Evolutionary conservation across 2,329 filamentous ascomycete species (phyloP).

Genomic region (Fusarium euwallaceae): DNA sequence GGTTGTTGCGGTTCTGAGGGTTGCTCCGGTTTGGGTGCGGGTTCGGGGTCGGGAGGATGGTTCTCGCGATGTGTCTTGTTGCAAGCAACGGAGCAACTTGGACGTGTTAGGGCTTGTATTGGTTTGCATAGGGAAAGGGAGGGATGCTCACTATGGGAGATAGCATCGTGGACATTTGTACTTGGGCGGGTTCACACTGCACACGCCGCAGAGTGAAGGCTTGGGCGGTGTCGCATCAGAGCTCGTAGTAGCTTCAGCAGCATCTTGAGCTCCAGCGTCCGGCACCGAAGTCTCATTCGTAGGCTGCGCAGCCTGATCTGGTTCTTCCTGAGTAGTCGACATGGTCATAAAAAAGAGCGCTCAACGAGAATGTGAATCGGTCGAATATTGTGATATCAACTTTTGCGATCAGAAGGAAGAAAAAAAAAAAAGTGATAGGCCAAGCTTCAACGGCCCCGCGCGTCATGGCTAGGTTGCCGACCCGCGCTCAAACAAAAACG

Average conservation of each 20-base stretch:
- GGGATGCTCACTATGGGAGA: slow-evolving; percentile 66
- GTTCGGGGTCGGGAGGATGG: slow-evolving; percentile 59
- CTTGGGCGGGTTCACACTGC: slow-evolving; percentile 64
- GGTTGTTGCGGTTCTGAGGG: slow-evolving; percentile 6
- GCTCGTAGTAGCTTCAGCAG: neutral
- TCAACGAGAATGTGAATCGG: neutral
- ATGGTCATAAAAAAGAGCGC: slow-evolving; percentile 12
- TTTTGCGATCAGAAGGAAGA: neutral
- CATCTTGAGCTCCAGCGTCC: neutral
- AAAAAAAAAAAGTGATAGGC: neutral
- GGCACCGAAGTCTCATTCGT: slow-evolving; percentile 5
- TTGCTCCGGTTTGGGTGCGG: slow-evolving; percentile 39
- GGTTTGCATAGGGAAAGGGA: neutral
- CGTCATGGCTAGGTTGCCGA: slow-evolving; percentile 27
- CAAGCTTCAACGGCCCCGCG: slow-evolving; percentile 27
- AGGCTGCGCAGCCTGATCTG: slow-evolving; percentile 1
- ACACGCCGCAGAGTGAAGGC: slow-evolving; percentile 63
- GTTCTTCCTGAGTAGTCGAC: slow-evolving; percentile 26
- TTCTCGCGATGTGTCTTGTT: slow-evolving; percentile 65
- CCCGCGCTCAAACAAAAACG: neutral
- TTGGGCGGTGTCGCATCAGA: slow-evolving; percentile 16
- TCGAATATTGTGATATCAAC: neutral
- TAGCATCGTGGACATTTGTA: slow-evolving; percentile 74
- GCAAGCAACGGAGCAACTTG: slow-evolving; percentile 72
- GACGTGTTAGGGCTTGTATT: neutral